Evolutionary conservation across 345 rosid genomes (phyloP).

Genomic region (Durio zibethinus): DNA sequence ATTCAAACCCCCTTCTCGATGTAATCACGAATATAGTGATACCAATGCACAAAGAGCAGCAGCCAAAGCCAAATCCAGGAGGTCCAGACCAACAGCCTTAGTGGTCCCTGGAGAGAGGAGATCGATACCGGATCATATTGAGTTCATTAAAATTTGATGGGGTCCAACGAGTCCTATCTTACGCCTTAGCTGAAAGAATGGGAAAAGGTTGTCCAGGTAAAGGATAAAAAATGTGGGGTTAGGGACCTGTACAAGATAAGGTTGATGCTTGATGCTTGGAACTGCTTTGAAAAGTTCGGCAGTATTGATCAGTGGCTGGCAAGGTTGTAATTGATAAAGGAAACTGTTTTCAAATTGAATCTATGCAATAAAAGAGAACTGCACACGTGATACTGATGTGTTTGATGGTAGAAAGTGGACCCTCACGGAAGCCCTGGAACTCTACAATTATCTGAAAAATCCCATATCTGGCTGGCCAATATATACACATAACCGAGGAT

Average conservation of each 20-base stretch:
- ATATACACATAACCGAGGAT: neutral
- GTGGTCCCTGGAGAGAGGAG: neutral
- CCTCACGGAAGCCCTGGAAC: conserved; percentile 7
- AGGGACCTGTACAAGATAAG: conserved; percentile 28
- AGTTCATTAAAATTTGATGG: neutral
- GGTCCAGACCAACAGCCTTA: neutral
- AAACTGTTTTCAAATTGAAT: conserved; percentile 18
- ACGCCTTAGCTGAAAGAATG: neutral
- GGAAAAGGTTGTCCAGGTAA: conserved; percentile 12
- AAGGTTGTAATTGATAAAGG: conserved; percentile 22
- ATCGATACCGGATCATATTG: neutral
- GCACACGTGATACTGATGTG: conserved; percentile 22
- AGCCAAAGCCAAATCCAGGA: neutral
- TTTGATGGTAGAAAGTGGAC: conserved; percentile 32
- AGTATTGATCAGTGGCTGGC: conserved; percentile 37
- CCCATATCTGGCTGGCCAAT: neutral
- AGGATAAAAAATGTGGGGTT: conserved; percentile 28
- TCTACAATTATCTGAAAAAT: neutral
- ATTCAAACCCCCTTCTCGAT: rapidly evolving
- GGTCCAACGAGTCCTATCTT: conserved; percentile 9
- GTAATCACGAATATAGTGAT: neutral
- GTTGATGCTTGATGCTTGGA: conserved; percentile 22
- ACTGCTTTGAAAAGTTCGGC: conserved; percentile 14
- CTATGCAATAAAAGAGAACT: neutral
- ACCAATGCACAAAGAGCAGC: neutral